These are phyloP conservation scores for Garcia nutans DNA, from an alignment of 345 rosid species.

Conservation along the genomic window DNA sequence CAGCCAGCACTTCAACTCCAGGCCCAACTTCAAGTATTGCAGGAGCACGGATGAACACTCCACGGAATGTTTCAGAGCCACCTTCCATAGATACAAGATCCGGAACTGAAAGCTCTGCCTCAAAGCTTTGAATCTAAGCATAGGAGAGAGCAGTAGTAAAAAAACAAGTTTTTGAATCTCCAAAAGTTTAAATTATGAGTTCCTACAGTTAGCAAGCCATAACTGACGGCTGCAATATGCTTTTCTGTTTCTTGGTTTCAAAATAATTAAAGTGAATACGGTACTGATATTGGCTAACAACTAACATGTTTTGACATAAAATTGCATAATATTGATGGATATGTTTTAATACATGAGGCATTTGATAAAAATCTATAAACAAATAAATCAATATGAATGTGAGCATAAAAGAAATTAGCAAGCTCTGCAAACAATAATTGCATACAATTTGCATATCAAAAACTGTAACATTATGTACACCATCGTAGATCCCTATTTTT, in stretches of 20 bases:
- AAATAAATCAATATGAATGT: not conserved
- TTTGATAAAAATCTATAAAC: not conserved
- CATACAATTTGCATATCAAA: no score
- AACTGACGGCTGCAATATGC: not conserved
- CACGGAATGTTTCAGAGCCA: conserved; percentile 80
- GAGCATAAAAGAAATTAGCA: not conserved
- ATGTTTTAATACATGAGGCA: not conserved
- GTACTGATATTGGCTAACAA: no score
- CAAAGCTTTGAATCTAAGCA: conserved; percentile 86
- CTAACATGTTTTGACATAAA: not conserved
- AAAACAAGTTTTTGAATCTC: not conserved
- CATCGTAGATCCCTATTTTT: not conserved
- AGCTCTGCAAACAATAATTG: not conserved
- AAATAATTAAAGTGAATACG: no score
- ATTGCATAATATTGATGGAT: not conserved
- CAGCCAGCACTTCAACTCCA: conserved; percentile 83
- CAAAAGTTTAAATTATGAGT: not conserved
- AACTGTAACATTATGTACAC: not conserved
- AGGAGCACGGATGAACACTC: conserved; percentile 95
- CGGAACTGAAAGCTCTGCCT: conserved; percentile 77
- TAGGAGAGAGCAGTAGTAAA: not conserved
- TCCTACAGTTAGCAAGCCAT: not conserved
- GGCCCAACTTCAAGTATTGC: conserved; percentile 82
- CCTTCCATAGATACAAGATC: conserved; percentile 76
- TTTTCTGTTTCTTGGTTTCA: not conserved